phyloP scores from a whole-genome alignment of 108 stramenopile genomes.

The Mediolabrus comicus region DNA sequence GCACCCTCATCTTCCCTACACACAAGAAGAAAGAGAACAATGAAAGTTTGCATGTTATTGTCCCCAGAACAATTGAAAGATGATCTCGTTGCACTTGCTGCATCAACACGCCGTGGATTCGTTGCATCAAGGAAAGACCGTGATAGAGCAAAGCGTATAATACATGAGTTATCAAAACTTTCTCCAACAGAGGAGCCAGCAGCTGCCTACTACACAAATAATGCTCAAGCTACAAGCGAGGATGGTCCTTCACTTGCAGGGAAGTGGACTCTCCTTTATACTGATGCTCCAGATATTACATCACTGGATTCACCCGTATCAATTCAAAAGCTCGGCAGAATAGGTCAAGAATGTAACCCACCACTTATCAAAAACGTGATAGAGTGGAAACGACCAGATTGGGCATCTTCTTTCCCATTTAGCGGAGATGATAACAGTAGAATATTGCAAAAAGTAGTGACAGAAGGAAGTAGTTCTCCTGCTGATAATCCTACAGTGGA shows the following conservation, averaged over 20 bases:
- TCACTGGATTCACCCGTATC: slow-evolving; percentile 61
- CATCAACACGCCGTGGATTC: slow-evolving; percentile 45
- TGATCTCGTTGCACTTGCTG: slow-evolving; percentile 33
- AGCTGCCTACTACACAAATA: slow-evolving; percentile 51
- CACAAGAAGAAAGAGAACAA: neutral
- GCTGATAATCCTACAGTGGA: slow-evolving; percentile 54
- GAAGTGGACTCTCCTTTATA: slow-evolving; percentile 82
- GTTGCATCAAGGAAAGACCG: slow-evolving; percentile 47
- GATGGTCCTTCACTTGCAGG: slow-evolving; percentile 42
- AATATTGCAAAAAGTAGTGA: slow-evolving; percentile 76
- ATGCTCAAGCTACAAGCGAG: neutral
- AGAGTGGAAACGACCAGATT: slow-evolving; percentile 73
- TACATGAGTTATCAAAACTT: slow-evolving; percentile 45
- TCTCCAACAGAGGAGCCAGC: slow-evolving; percentile 63
- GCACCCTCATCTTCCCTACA: neutral
- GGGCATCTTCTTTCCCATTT: slow-evolving; percentile 54
- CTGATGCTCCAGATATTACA: slow-evolving; percentile 86
- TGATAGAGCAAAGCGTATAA: slow-evolving; percentile 30
- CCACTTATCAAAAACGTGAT: slow-evolving; percentile 81
- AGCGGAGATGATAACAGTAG: slow-evolving; percentile 56
- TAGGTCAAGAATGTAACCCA: slow-evolving; percentile 78
- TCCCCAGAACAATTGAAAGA: slow-evolving; percentile 13
- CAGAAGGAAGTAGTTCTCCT: slow-evolving; percentile 46
- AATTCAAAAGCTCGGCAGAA: slow-evolving; percentile 65
- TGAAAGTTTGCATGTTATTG: neutral